Evolutionary conservation across 169 alveolate genomes (phyloP), one percentile per base, ranked within the genome.

Genomic region (Plasmodium cynomolgi): DNA sequence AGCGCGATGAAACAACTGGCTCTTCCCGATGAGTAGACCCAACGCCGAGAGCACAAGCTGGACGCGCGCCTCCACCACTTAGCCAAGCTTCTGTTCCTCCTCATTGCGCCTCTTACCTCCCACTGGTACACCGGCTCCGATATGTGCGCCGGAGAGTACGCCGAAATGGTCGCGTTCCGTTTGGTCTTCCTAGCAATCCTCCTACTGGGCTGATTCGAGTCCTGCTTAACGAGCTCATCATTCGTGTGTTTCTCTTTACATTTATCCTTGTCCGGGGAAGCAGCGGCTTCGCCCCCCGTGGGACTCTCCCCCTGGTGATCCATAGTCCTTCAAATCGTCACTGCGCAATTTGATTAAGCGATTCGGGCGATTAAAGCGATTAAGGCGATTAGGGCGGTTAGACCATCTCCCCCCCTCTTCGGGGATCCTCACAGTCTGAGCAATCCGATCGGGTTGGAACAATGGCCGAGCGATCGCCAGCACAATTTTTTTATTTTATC

Each of bases 71-170:
- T 37, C 44, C 44, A 37, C 44, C 44, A 37, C 44, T 8, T 56
- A 0, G 3, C 72, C 72, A 56, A 1, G 17, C 29, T 79, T 37
- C 34, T 23, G 15, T 15, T 79, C 11, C 41, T 33, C 71, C 54
- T 5, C 7, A 23, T 41, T 2, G 9, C 1, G 68, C 33, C 23
- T 47, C 71, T 75, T 86, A 88, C 94, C 94, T 73, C 94, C 94
- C 94, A 88, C 20, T 88, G 94, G 47, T 88, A 88, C 73, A 88
- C 29, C 2, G 94, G 94, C 13, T 88, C 94, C n/a, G 94, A 88
- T 37, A 88, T 88, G 33, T 88, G 81, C 15, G 94, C 94, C 31
- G 94, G 94, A 0, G 94, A 88, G 71, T 79, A 88, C 29, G 94
- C 72, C 26, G 94, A 88, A 88, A 88, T 80, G 34, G 94, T 31